Conservation (phyloP, 148 eudicot genomes). For the Salicornia ramosissima region DNA sequence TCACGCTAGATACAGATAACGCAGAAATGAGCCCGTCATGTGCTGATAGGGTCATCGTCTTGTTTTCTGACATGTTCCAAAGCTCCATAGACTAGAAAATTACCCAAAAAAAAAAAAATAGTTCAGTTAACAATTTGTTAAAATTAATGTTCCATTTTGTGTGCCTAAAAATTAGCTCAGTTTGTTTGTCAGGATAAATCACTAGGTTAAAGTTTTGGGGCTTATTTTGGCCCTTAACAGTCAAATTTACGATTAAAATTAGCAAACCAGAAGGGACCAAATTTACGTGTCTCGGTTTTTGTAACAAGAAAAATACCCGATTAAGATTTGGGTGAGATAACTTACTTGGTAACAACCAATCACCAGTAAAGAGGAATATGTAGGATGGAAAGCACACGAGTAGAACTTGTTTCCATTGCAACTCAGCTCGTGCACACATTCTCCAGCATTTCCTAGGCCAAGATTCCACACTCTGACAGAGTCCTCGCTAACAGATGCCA, state of each 20-base stretch:
- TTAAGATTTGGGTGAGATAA: too few species aligned
- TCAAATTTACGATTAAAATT: too few species aligned
- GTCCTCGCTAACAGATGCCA: conserved; percentile 91
- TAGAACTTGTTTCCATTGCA: conserved; percentile 76
- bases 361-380: conserved; percentile 67
- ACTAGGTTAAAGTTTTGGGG: too few species aligned
- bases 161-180: too few species aligned
- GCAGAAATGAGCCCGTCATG: conserved; percentile 70
- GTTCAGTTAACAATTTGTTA: too few species aligned
- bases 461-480: conserved; percentile 85
- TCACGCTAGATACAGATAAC: conserved; percentile 53
- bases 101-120: too few species aligned
- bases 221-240: too few species aligned
- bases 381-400: conserved; percentile 87
- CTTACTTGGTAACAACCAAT: conserved; percentile 91
- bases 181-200: too few species aligned
- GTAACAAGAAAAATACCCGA: too few species aligned
- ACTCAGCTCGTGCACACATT: conserved; percentile 72
- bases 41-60: conserved; percentile 68
- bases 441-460: conserved; percentile 67
- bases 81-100: conserved; percentile 70
- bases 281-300: too few species aligned
- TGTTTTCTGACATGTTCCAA: conserved; percentile 78
- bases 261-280: too few species aligned
- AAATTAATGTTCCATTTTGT: too few species aligned